Base-by-base conservation (phyloP, 202 grass and related monocot species). In the Miscanthus sacchariflorus region DNA sequence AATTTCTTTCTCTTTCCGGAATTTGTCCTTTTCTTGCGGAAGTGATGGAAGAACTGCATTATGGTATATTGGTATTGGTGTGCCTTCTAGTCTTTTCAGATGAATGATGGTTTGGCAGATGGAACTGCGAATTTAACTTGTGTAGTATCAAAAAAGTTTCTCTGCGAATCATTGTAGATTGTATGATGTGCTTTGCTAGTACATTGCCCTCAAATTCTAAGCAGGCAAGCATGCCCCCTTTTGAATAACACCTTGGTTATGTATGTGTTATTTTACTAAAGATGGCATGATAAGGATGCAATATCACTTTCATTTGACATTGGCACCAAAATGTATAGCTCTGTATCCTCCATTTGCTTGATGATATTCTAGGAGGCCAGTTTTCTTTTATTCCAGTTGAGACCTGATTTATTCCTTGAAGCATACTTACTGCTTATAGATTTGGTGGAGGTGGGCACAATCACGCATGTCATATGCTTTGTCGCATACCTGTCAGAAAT, bases 391-490 rank as follows among this genome's bases (percentile, higher is more conserved):
- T 12, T 36, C n/a, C 39, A 45, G 68, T 64, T 70, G 24, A 52
- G 13, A 58, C 43, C 25, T 79, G 52, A 49, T 79, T 84, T 58
- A 73, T 43, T 89, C 19, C 15, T 21, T 36, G 28, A 78, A 23
- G 40, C 18, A 72, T 77, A 72, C 35, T 68, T 75, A 54, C 68
- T 42, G 12, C 42, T 66, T 83, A 87, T 74, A 18, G 54, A 67
- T 87, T 81, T 81, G 71, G 18, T 76, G 49, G 39, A 83, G 66
- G n/a, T 68, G 23, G 61, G 59, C 27, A 38, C 7, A 28, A 35
- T 23, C 14, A 7, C 9, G 15, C 72, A 49, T 72, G 63, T 28
- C 43, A 56, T 83, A 83, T 83, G 13, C 23, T 79, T 49, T 49
- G 18, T 28, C 71, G 9, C 40, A 30, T 83, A 18, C 44, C 17